Evolutionary conservation across 495 filamentous ascomycete genomes (phyloP), one percentile per base, ranked within the genome.

Genomic region (Aspergillus steynii): DNA sequence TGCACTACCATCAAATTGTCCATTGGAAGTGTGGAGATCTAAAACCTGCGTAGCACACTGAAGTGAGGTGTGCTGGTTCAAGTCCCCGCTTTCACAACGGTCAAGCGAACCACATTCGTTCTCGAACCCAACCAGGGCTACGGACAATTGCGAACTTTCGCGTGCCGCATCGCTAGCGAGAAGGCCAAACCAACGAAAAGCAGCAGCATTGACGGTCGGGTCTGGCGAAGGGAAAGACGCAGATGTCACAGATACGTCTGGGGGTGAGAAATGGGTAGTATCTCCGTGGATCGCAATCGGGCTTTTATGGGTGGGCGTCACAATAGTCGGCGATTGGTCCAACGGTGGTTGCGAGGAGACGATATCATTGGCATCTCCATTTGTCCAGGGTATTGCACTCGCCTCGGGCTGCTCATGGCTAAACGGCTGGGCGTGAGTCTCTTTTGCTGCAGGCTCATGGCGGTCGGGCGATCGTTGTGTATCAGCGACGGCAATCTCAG

Each of bases 1-100:
- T 14, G 51, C 15, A 6, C 20, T 20, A 20, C 20, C 20, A 20
- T 20, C 20, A 20, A 20, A 20, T 20, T 20, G 20, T 20, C 9
- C 60, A 51, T 49, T 45, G 26, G 28, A 47, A 31, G 42, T n/a
- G 53, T 59, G 56, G 6, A 50, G 34, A 42, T 68, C 66, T 25
- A 68, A 27, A 0, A 68, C 58, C 34, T 65, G 61, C 2, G 66
- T 68, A 4, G 66, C 66, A 25, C 42, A 51, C 46, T 68, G 63
- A 2, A 68, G 54, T 9, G 66, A 60, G n/a, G 47, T 63, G 7
- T 56, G 48, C 15, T 63, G 29, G 9, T 20, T 20, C 20, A 20
- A 20, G 20, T 20, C 20, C 20, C 20, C 20, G 20, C 20, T 20
- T 20, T 29, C 31, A 20, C 51, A 50, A 3, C 58, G 47, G 28